Evolutionary conservation across 2,329 filamentous ascomycete species (phyloP).

Genomic region (Fusarium concolor): DNA sequence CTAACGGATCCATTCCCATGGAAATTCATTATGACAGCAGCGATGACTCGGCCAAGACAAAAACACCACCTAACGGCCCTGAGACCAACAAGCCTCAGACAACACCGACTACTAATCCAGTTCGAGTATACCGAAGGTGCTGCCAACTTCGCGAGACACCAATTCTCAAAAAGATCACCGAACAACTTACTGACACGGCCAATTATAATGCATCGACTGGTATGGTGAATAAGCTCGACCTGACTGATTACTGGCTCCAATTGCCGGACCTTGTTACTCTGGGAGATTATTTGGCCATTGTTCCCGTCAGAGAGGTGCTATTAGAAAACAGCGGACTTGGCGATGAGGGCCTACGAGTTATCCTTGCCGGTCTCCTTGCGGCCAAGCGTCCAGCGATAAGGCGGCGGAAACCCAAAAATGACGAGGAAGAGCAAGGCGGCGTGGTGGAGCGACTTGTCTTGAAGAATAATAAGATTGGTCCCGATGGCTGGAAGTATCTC

Average conservation of each 20-base stretch:
- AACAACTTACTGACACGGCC: slow-evolving; percentile 81
- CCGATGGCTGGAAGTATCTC: slow-evolving; percentile 91
- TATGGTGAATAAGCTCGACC: slow-evolving; percentile 83
- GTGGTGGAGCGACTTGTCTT: slow-evolving; percentile 88
- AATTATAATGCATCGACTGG: slow-evolving; percentile 75
- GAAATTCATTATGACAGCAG: slow-evolving; percentile 81
- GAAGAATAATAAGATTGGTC: slow-evolving; percentile 91
- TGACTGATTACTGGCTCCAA: slow-evolving; percentile 86
- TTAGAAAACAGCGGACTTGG: slow-evolving; percentile 88
- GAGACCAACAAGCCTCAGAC: slow-evolving; percentile 46
- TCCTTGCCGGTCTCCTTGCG: slow-evolving; percentile 86
- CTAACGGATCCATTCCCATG: slow-evolving; percentile 86
- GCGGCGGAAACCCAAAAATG: slow-evolving; percentile 60
- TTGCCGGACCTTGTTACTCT: slow-evolving; percentile 86
- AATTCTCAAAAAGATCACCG: slow-evolving; percentile 89
- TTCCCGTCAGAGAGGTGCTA: slow-evolving; percentile 87
- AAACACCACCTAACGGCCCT: slow-evolving; percentile 25
- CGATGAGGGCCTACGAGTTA: slow-evolving; percentile 87
- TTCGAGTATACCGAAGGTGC: slow-evolving; percentile 92
- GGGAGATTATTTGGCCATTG: slow-evolving; percentile 92
- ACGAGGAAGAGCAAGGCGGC: slow-evolving; percentile 67
- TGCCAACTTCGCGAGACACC: slow-evolving; percentile 94
- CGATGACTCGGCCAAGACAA: slow-evolving; percentile 61
- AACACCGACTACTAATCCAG: slow-evolving; percentile 86
- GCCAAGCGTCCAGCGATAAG: slow-evolving; percentile 74